Base-by-base conservation (phyloP, 257 asterid genomes). In the Solanum bukasovii region DNA sequence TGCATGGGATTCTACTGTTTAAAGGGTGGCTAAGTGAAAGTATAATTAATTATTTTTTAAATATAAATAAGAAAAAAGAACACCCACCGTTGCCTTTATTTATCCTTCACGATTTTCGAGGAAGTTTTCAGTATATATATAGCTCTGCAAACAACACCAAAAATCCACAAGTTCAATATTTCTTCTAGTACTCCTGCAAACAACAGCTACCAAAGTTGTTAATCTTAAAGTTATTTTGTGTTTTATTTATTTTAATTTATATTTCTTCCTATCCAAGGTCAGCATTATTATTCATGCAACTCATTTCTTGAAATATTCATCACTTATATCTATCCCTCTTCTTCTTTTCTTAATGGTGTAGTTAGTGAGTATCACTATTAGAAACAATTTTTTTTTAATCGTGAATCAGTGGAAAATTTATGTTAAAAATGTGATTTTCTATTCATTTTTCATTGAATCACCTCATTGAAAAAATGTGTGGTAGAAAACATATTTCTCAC, bases 61-160 rank as follows among this genome's bases (percentile, higher is more conserved):
- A 81, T 31, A 31, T 31, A 31, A 31, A 31, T 31, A 31, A 31
- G 33, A 31, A 31, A 90, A 89, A 93, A 88, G 86, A 87, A 88
- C 79, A 40, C 81, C 78, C 70, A 44, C 88, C 87, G 89, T 89
- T 83, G 85, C 92, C 92, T 81, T 88, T 56, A 56, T 56, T 59
- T 77, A 88, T 90, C 88, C 73, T 89, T 21, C 93, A 91, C 95
- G 94, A 88, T 44, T 72, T 12, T 89, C 94, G 98, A 91, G 94
- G 88, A 90, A 59, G 6, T 73, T 84, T 14, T 42, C 90, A 86
- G 92, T 94, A 95, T 96, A 91, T 93, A 94, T 93, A 94, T 91
- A 89, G 88, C 94, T 84, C 88, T 87, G 72, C 85, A 87, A 72
- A 85, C 89, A 93, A 46, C 86, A 88, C 87, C 91, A 86, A 74